Base-by-base conservation (phyloP, 345 rosid genomes). In the Syzygium aromaticum region DNA sequence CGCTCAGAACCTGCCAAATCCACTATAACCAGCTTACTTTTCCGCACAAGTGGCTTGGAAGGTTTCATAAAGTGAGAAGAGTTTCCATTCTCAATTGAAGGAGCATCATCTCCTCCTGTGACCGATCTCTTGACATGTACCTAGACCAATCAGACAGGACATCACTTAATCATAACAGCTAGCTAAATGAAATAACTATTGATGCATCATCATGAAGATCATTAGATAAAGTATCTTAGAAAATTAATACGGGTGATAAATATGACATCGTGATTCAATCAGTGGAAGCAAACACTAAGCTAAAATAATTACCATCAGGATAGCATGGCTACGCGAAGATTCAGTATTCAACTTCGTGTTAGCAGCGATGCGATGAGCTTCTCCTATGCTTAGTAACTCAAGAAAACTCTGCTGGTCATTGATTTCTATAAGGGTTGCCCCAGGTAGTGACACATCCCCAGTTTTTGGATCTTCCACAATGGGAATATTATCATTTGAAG, bases 1-100 rank as follows among this genome's bases (percentile, higher is more conserved):
- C 99, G 99, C 92, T 98, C 99, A 88, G 99, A 98, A 88, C 99
- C 99, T 83, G 99, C 99, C 89, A 98, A 94, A 92, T 98, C 99
- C 67, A 98, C 99, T 83, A 98, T 90, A 87, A 95, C 98, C 85
- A 98, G 95, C 92, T 98, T 98, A 92, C 98, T 93, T 92, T 91
- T 96, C 89, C 98, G 93, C 64, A 98, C 94, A 89, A 95, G 89
- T 27, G 98, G 97, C 90, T 94, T 95, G 52, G 93, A 90, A 87
- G 93, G 95, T 90, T 95, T 95, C 84, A 94, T 92, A 89, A 94
- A 90, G 92, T 91, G 95, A 87, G 97, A 93, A 52, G 91, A 89
- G 87, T 86, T 89, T 59, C 94, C 94, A 86, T 87, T 88, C 84
- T 95, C 98, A 89, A 88, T 93, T 77, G 96, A 90, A 91, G 86